Conservation (phyloP, 805 yeast genomes). For the Ogataea pilisensis region DNA sequence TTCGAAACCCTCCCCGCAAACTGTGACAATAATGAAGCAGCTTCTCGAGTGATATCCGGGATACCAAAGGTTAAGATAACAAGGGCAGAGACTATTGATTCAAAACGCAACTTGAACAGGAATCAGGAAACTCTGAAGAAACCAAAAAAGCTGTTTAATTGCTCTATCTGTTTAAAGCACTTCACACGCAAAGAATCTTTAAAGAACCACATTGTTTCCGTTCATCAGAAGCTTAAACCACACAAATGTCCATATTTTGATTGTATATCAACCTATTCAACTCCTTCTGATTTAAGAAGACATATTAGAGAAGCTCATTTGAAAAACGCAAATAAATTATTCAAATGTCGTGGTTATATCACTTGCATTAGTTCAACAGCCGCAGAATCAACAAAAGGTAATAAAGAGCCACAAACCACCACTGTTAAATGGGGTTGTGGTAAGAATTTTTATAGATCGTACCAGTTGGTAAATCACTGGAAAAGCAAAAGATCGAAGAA, state of each 20-base stretch:
- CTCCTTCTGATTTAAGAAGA: slow-evolving; percentile 20
- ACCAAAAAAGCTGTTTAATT: slow-evolving; percentile 8
- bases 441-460: slow-evolving; percentile 15
- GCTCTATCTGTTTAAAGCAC: slow-evolving; percentile 11
- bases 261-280: slow-evolving; percentile 12
- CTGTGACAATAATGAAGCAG: too few relatives aligned
- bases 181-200: slow-evolving; percentile 21
- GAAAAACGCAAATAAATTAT: slow-evolving; percentile 7
- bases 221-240: slow-evolving; percentile 16
- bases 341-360: slow-evolving; percentile 11
- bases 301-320: slow-evolving; percentile 18
- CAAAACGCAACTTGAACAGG: too few relatives aligned
- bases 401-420: not conserved
- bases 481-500: slow-evolving; percentile 15
- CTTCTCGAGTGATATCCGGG: too few relatives aligned
- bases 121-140: too few relatives aligned
- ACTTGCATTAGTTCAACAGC: not conserved
- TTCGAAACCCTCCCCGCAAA: too few relatives aligned
- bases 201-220: slow-evolving; percentile 18
- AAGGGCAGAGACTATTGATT: not conserved
- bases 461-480: slow-evolving; percentile 22
- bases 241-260: slow-evolving; percentile 12
- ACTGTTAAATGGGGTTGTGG: slow-evolving; percentile 19
- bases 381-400: not conserved
- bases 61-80: not conserved